phyloP scores from a whole-genome alignment of 768 basidiomycete genomes.

The Boletus sensibilis region DNA sequence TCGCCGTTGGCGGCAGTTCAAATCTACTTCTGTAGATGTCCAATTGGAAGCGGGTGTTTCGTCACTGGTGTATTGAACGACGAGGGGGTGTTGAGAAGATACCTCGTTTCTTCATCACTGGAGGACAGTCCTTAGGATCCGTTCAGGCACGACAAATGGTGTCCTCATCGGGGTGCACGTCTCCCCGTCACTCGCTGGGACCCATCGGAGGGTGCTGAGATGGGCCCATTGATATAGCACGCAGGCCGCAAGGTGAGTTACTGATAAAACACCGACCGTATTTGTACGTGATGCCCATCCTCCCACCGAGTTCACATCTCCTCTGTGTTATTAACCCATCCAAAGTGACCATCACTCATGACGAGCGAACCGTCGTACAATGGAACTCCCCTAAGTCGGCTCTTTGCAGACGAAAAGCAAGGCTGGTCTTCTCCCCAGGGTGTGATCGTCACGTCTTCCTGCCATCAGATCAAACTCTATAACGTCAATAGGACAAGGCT shows the following conservation, averaged over 20 bases:
- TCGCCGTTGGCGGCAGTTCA: not conserved
- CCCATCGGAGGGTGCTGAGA: not conserved
- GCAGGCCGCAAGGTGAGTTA: not conserved
- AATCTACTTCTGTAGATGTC: not conserved
- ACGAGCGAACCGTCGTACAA: not conserved
- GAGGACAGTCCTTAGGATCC: not conserved
- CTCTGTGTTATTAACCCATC: not conserved
- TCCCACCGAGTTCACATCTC: not conserved
- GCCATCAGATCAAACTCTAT: slow-evolving; percentile 54
- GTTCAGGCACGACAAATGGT: not conserved
- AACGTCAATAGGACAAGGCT: slow-evolving; percentile 46
- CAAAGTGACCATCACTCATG: not conserved
- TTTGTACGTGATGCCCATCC: not conserved
- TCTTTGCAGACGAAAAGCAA: slow-evolving; percentile 15
- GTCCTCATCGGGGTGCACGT: not conserved
- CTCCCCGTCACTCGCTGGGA: not conserved
- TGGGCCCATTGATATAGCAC: not conserved
- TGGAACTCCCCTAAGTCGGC: not conserved
- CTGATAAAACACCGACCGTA: not conserved
- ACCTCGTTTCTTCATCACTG: not conserved
- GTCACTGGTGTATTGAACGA: not conserved
- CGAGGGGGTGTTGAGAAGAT: not conserved
- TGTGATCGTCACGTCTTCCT: slow-evolving; percentile 45
- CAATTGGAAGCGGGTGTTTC: not conserved
- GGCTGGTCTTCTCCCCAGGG: slow-evolving; percentile 7